Conservation (phyloP, 257 asterid species). For the Solanum chmielewskii region DNA sequence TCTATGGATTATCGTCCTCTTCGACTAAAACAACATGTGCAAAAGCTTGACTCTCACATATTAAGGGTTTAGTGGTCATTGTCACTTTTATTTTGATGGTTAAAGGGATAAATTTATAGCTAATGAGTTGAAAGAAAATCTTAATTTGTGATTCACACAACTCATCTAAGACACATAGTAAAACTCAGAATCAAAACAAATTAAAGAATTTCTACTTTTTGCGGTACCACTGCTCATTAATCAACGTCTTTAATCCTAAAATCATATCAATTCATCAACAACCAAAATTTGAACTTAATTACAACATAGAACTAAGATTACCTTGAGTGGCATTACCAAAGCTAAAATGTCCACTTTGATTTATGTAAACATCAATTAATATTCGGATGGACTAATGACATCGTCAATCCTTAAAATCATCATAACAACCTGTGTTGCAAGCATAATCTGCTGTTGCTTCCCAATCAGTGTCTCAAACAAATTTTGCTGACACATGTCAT, state of each 20-base stretch:
- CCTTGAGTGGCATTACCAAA: background rate
- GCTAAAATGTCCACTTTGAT: background rate
- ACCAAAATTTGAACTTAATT: background rate
- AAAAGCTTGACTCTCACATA: background rate
- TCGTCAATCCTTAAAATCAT: slow-evolving; percentile 81
- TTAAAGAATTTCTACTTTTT: background rate
- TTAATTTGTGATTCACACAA: background rate
- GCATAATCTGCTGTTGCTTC: slow-evolving; percentile 77
- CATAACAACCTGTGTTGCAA: slow-evolving; percentile 76
- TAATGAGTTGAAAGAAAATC: background rate
- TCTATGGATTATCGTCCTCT: background rate
- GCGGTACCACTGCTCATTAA: background rate
- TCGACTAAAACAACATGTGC: background rate
- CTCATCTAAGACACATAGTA: background rate
- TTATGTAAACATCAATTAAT: slow-evolving; percentile 13
- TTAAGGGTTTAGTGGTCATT: background rate
- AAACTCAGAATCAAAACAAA: background rate
- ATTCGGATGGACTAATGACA: slow-evolving; percentile 64
- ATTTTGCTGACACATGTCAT: slow-evolving; percentile 74
- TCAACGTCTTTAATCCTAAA: background rate
- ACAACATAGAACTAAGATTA: background rate
- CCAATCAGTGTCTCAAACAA: slow-evolving; percentile 81
- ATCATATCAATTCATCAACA: background rate
- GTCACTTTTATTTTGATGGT: background rate
- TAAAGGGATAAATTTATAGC: background rate